Conservation (phyloP, 1,139 yeast genomes). For the Hanseniaspora sp. region DNA sequence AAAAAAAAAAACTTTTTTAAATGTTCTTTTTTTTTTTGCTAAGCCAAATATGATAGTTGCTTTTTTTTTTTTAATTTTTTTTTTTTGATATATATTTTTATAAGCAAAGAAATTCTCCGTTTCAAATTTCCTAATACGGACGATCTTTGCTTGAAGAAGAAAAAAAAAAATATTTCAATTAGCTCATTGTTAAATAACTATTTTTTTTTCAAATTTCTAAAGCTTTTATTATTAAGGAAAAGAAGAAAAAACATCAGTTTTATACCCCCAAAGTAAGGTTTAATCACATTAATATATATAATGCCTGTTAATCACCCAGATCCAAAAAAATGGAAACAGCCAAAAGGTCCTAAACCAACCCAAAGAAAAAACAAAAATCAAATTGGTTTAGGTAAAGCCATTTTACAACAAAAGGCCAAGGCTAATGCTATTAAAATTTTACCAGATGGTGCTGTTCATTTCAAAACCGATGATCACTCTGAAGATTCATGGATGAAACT, state of each 20-base stretch:
- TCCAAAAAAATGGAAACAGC: slow-evolving; percentile 52
- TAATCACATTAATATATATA: background rate
- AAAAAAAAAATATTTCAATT: too few relatives aligned
- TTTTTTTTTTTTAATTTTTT: background rate
- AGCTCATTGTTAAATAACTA: background rate
- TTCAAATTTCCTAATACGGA: slow-evolving; percentile 1
- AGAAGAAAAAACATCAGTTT: background rate
- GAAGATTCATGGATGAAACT: slow-evolving; percentile 85
- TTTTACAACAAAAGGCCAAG: slow-evolving; percentile 60
- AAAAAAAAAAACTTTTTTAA: too few relatives aligned
- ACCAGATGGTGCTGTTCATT: slow-evolving; percentile 80
- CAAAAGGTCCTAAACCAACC: slow-evolving; percentile 85
- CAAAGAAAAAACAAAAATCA: slow-evolving; percentile 72
- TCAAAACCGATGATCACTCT: slow-evolving; percentile 60
- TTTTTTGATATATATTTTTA: background rate
- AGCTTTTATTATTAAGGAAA: background rate
- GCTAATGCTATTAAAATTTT: slow-evolving; percentile 60
- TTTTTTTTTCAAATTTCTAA: too few relatives aligned
- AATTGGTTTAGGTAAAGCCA: slow-evolving; percentile 76
- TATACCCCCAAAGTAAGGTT: too few relatives aligned
- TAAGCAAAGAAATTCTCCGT: background rate
- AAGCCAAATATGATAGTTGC: background rate
- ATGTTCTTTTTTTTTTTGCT: too few relatives aligned
- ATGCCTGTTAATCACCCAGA: slow-evolving; percentile 38
- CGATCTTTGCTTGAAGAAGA: background rate